These are phyloP conservation scores for Clohesyomyces aquaticus DNA, from an alignment of 495 filamentous ascomycete genomes.

Conservation along the genomic window DNA sequence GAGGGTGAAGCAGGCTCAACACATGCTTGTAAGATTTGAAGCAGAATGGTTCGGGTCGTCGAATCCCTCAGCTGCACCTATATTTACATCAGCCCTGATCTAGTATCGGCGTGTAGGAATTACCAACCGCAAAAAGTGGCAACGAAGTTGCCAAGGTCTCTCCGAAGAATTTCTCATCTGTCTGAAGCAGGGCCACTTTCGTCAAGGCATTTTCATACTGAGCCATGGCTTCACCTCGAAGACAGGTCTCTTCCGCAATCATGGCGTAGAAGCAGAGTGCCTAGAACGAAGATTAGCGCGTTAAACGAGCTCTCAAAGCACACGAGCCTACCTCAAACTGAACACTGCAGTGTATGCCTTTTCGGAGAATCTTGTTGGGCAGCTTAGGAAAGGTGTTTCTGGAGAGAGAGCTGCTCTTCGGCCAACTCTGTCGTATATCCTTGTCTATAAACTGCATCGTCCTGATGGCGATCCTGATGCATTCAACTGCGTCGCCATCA, in stretches of 20 bases:
- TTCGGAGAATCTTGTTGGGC: constrained; percentile 53
- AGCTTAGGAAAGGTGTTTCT: constrained; percentile 54
- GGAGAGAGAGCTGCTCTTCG: constrained; percentile 3
- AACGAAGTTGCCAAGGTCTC: constrained; percentile 31
- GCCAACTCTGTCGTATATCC: constrained; percentile 53
- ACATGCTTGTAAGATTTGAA: neutral
- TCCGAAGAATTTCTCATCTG: constrained; percentile 1
- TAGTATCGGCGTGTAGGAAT: neutral
- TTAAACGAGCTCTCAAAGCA: neutral
- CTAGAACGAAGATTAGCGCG: neutral
- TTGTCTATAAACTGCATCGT: constrained; percentile 54
- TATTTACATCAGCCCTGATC: neutral
- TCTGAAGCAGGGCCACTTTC: neutral
- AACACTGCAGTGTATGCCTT: constrained; percentile 48
- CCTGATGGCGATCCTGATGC: constrained; percentile 55
- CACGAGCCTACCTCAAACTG: constrained; percentile 50
- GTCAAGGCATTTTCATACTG: constrained; percentile 19
- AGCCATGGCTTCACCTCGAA: neutral
- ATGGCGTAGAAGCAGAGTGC: constrained; percentile 25
- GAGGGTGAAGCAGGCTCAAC: neutral
- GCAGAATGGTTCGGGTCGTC: neutral
- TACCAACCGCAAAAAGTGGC: constrained; percentile 27
- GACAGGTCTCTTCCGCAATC: constrained; percentile 10
- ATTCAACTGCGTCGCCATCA: constrained; percentile 51
- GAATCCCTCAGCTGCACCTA: constrained; percentile 13